These are phyloP conservation scores for Ricinus communis DNA, from an alignment of 345 rosid species.

Conservation along the genomic window DNA sequence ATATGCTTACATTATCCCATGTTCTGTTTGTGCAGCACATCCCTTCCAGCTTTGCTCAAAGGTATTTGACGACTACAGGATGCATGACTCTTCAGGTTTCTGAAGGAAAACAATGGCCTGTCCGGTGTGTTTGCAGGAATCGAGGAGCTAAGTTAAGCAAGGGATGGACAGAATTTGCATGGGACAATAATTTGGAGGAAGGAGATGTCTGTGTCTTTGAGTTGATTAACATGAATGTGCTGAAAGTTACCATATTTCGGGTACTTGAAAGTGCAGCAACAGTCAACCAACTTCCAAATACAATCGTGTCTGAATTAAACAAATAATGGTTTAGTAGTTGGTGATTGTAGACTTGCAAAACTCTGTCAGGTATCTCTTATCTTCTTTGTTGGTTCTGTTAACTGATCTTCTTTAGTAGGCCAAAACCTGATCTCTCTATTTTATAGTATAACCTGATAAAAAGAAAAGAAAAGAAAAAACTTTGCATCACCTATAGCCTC, in stretches of 20 bases:
- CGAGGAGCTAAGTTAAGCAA: constrained; percentile 42
- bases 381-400: not conserved
- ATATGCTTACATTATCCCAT: not conserved
- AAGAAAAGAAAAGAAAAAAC: not conserved
- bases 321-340: not conserved
- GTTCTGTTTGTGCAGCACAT: constrained; percentile 39
- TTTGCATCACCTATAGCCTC: not conserved
- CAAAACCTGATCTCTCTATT: not conserved
- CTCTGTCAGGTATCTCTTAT: not conserved
- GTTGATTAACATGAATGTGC: constrained; percentile 36
- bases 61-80: constrained; percentile 38
- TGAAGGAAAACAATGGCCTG: constrained; percentile 50
- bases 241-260: constrained; percentile 56
- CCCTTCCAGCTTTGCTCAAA: constrained; percentile 48
- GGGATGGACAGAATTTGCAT: constrained; percentile 57
- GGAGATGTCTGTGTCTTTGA: constrained; percentile 65
- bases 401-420: not conserved
- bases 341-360: not conserved
- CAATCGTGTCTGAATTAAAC: not conserved
- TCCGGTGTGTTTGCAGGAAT: constrained; percentile 35
- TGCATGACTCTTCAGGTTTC: constrained; percentile 42
- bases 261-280: constrained; percentile 29
- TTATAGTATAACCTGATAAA: too few relatives aligned
- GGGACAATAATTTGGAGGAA: constrained; percentile 53
- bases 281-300: not conserved